Conservation (phyloP, 78 protist species). For the Speleostelium caveatum region DNA sequence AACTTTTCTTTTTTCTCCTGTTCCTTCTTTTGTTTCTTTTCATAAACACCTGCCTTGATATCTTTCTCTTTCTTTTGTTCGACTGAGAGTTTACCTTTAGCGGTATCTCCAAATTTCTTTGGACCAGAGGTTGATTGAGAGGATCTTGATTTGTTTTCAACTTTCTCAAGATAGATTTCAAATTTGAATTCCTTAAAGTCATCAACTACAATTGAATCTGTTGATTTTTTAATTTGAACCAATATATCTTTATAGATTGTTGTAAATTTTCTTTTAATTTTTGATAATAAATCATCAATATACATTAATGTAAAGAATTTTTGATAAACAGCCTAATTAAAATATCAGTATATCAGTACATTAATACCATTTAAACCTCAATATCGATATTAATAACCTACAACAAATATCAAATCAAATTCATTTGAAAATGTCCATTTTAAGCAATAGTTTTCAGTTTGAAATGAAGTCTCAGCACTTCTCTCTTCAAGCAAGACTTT, state of each 20-base stretch:
- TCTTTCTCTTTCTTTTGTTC: constrained; percentile 43
- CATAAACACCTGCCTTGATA: constrained; percentile 24
- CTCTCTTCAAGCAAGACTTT: constrained; percentile 77
- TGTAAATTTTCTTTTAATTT: constrained; percentile 61
- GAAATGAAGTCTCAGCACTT: constrained; percentile 50
- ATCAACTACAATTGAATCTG: constrained; percentile 16
- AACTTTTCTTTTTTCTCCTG: constrained; percentile 9
- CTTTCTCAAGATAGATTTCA: constrained; percentile 16
- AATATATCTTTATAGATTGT: constrained; percentile 53
- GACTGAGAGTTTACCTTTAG: constrained; percentile 24
- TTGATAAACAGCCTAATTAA: constrained; percentile 79
- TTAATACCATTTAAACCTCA: neutral
- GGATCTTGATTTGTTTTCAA: constrained; percentile 24
- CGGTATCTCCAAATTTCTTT: constrained; percentile 46
- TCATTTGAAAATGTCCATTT: constrained; percentile 86
- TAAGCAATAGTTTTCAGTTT: constrained; percentile 71
- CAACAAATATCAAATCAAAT: constrained; percentile 80
- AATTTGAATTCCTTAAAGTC: constrained; percentile 34
- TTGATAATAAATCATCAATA: constrained; percentile 78
- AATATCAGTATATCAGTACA: neutral
- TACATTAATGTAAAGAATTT: constrained; percentile 75
- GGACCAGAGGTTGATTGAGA: constrained; percentile 28
- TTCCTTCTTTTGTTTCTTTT: constrained; percentile 8
- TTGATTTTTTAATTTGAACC: constrained; percentile 37
- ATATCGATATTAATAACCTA: neutral